Base-by-base conservation (phyloP, 1,284 basidiomycete genomes). In the Volvariella surrecta region DNA sequence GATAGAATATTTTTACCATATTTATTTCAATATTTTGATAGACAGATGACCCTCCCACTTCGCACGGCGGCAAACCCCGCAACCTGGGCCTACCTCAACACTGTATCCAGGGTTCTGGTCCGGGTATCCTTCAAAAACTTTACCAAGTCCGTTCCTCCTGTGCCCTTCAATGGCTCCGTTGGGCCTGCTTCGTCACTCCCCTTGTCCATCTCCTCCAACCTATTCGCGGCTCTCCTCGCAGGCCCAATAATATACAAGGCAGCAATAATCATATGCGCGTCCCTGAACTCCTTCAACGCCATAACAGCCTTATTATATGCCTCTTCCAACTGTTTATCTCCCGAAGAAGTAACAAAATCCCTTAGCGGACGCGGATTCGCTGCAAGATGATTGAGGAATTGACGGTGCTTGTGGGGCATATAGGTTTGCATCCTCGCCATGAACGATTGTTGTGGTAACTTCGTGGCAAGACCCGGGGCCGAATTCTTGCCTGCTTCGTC, bases 381-480 rank as follows among this genome's bases (percentile, higher is more conserved):
- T n/a, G 71, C 68, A 43, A 98, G 76, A 56, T 96, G 90, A 37
- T 74, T 71, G 31, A 98, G 73, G 69, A 98, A 98, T 15, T 76
- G 71, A 35, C 94, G 84, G 62, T 98, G 95, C 54, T 88, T 84
- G 2, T 79, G 77, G 0, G 93, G 92, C 92, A 96, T 96, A 67
- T 95, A 96, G 13, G 67, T 66, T 54, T 88, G 79, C 91, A 95
- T 95, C 44, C 89, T 77, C 18, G 74, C 70, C 53, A 96, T 78
- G 65, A 93, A 88, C 49, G 73, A 72, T 41, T 54, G 59, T 54
- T 56, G 34, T 15, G 34, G 13, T 6, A 19, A 15, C 15, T 9
- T 31, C 9, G 30, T 15, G 30, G 30, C 9, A 31, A n/a, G n/a
- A n/a, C n/a, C n/a, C n/a, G n/a, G n/a, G n/a, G n/a, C n/a, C n/a